Conservation (phyloP, 1,284 basidiomycete species). For the Peniophora sp. region DNA sequence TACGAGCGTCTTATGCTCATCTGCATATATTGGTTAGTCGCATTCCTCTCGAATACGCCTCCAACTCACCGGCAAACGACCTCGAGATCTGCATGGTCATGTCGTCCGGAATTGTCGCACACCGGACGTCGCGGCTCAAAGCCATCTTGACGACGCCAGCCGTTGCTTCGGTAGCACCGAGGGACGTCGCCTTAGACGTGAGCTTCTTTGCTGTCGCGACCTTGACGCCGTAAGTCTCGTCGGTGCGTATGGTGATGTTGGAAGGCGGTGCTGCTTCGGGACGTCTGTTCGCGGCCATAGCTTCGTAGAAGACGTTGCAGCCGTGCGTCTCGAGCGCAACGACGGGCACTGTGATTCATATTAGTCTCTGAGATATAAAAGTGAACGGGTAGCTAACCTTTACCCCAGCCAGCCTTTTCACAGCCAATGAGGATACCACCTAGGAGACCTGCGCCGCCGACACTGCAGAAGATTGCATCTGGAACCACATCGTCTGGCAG, state of each 20-base stretch:
- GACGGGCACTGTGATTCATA: constrained; percentile 42
- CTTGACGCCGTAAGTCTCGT: constrained; percentile 32
- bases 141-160: constrained; percentile 55
- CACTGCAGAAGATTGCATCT: constrained; percentile 67
- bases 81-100: constrained; percentile 52
- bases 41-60: neutral
- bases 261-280: constrained; percentile 20
- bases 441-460: constrained; percentile 65
- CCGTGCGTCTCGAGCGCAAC: constrained; percentile 63
- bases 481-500: constrained; percentile 37
- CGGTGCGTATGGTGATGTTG: constrained; percentile 28
- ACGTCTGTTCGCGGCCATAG: constrained; percentile 48
- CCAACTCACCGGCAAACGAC: constrained; percentile 46
- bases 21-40: constrained; percentile 25
- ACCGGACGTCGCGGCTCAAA: constrained; percentile 45
- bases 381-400: constrained; percentile 36
- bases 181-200: constrained; percentile 57
- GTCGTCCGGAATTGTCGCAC: constrained; percentile 57
- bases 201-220: constrained; percentile 50
- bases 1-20: constrained; percentile 66
- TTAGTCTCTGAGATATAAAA: neutral
- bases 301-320: constrained; percentile 66
- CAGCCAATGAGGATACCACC: constrained; percentile 65
- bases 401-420: constrained; percentile 51
- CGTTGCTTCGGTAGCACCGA: constrained; percentile 61